These are phyloP conservation scores for Phytophthora pini DNA, from an alignment of 352 stramenopile genomes.

Conservation along the genomic window DNA sequence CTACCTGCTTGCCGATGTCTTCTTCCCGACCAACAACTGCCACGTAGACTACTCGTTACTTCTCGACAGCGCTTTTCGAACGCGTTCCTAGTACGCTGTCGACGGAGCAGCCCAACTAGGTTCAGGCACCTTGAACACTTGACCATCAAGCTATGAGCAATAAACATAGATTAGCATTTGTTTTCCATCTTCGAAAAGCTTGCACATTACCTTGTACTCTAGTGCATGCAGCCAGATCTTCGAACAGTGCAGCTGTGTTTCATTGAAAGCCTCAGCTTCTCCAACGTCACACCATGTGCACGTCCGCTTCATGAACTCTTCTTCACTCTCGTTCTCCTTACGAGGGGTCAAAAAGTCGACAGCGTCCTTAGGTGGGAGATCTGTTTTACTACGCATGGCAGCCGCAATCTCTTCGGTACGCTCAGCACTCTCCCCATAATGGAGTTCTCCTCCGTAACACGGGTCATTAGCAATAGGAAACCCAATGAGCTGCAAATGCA, in stretches of 20 bases:
- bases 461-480: constrained; percentile 98
- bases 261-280: constrained; percentile 74
- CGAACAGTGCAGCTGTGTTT: constrained; percentile 86
- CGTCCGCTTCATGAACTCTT: constrained; percentile 79
- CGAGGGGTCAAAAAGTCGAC: constrained; percentile 66
- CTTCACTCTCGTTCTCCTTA: constrained; percentile 66
- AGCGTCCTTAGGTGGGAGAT: constrained; percentile 42
- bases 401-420: constrained; percentile 52
- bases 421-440: constrained; percentile 81
- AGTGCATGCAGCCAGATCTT: constrained; percentile 90
- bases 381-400: constrained; percentile 47
- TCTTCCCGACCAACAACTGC: constrained; percentile 80
- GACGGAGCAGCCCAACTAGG: constrained; percentile 65
- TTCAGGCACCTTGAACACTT: constrained; percentile 66
- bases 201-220: constrained; percentile 80
- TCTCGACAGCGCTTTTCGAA: constrained; percentile 70
- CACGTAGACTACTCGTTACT: constrained; percentile 72
- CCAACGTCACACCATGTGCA: constrained; percentile 80
- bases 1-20: constrained; percentile 73
- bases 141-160: constrained; percentile 61
- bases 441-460: constrained; percentile 96
- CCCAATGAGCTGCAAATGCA: constrained; percentile 94
- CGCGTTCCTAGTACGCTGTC: constrained; percentile 44
- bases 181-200: neutral
- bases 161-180: constrained; percentile 22